Evolutionary conservation across 2,329 filamentous ascomycete species (phyloP), one percentile per base, ranked within the genome.

Genomic region (Colletotrichum musae): DNA sequence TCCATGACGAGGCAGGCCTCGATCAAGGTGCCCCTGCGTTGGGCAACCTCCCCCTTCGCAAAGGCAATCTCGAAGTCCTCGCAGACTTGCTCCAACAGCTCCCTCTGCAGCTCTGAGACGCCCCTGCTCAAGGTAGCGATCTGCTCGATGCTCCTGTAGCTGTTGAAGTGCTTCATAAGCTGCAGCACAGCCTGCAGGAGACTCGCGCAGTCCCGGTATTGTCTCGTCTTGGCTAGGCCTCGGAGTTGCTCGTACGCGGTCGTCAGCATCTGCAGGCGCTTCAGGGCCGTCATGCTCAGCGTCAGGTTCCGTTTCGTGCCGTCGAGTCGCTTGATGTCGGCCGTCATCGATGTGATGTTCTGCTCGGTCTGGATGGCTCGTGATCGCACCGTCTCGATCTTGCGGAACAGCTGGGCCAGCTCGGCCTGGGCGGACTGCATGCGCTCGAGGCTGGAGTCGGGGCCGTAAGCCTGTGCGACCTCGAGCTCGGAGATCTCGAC

Each of bases 31-130:
- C 86, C 88, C 73, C 89, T 90, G 73, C 91, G 91, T 66, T 89
- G 84, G 3, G 86, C 85, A 15, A 97, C 90, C 80, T 98, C 95
- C 24, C 90, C 91, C 80, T 95, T 97, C 21, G 95, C 92, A 80
- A 98, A 99, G 0, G 93, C 93, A 68, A 98, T 88, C 84, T 99
- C 96, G 78, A 99, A 99, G 80, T 99, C 96, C 81, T 98, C 96
- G 79, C 96, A 99, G n/a, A 99, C 92, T 81, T 99, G 96, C 83
- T 99, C 96, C 66, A 98, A 84, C 68, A 99, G 83, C 79, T 98
- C 95, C 70, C 95, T 87, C 82, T 99, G 96, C 72, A 99, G 86
- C 75, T 98, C 96, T 6, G 94, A 92, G 43, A 99, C 96, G 75
- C 97, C 97, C 59, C 94, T 91, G 77, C 94, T 97, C 72, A 99